Base-by-base conservation (phyloP, 2,329 filamentous ascomycete species). In the Xylaria sp. region DNA sequence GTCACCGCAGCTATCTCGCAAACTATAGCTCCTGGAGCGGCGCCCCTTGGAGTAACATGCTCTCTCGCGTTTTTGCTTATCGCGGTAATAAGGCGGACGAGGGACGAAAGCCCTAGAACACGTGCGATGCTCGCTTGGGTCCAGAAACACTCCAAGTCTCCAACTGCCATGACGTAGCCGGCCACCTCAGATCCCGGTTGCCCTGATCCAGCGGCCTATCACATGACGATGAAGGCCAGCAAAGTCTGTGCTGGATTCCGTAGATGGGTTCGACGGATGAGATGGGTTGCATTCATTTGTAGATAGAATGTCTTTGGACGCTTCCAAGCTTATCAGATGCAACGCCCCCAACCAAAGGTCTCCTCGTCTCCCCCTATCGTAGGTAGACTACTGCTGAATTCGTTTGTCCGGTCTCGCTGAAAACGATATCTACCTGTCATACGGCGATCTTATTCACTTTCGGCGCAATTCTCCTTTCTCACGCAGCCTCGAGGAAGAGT, bases 401-500 rank as follows among this genome's bases (percentile, higher is more conserved):
- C 8, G 3, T 42, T 42, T 13, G 37, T 3, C 37, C 11, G 37
- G 37, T 13, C 37, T 42, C 11, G 37, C 37, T 13, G 11, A 8
- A 42, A 42, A 42, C 11, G 37, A 42, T 42, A 37, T 37, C 5
- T 37, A 42, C 11, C 9, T 42, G 37, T 42, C 37, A 42, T 13
- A 3, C 11, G 37, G 9, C 11, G 37, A 42, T 42, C 37, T 10
- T 42, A 8, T 10, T n/a, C 9, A 6, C 42, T n/a, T 46, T 23
- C 19, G 39, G 7, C n/a, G 16, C 44, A 23, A 30, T 6, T 16
- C 46, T 52, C 58, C 55, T 63, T 63, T 59, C 55, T 59, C 56
- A 61, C 55, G 54, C 47, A 42, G 34, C 11, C 4, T 34, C 19
- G 6, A 46, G n/a, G 53, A 51, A 42, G 47, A 58, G 46, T 54